These are phyloP conservation scores for Coemansia sp. DNA, from an alignment of 192 early-diverging fungal genomes.

Conservation along the genomic window DNA sequence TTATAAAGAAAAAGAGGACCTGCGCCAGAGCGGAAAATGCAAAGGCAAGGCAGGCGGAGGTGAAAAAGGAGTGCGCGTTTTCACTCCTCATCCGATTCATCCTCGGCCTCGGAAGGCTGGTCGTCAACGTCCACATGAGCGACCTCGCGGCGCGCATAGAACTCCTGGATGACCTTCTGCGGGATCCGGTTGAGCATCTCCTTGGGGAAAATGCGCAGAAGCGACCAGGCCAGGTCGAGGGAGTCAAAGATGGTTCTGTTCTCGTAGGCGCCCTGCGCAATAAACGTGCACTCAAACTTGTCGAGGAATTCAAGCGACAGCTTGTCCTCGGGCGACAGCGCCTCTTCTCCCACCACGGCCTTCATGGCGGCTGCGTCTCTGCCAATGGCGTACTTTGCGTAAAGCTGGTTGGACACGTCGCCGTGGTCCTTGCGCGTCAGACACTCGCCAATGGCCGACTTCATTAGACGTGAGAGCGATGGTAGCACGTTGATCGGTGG, in stretches of 20 bases:
- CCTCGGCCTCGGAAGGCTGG: slow-evolving; percentile 4
- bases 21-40: no score
- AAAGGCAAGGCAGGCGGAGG: no score
- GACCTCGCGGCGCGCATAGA: slow-evolving; percentile 68
- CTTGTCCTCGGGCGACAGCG: slow-evolving; percentile 97
- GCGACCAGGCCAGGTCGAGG: slow-evolving; percentile 96
- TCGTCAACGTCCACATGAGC: slow-evolving; percentile 5
- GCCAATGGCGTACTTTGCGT: slow-evolving; percentile 99
- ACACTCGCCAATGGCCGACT: slow-evolving; percentile 97
- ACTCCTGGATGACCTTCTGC: slow-evolving; percentile 91
- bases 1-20: no score
- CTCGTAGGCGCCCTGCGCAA: slow-evolving; percentile 95
- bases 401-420: slow-evolving; percentile 99
- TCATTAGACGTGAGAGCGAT: slow-evolving; percentile 98
- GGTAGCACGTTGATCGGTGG: slow-evolving; percentile 99
- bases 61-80: no score
- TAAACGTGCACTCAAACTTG: slow-evolving; percentile 98
- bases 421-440: slow-evolving; percentile 98
- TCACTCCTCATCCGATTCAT: slow-evolving; percentile 8
- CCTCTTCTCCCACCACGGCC: slow-evolving; percentile 99
- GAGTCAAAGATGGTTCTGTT: slow-evolving; percentile 95
- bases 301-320: slow-evolving; percentile 96
- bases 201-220: slow-evolving; percentile 99
- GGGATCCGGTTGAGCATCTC: slow-evolving; percentile 99
- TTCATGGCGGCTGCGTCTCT: slow-evolving; percentile 99